Conservation (phyloP, 1,139 yeast genomes). For the Pichiaceae sp. region DNA sequence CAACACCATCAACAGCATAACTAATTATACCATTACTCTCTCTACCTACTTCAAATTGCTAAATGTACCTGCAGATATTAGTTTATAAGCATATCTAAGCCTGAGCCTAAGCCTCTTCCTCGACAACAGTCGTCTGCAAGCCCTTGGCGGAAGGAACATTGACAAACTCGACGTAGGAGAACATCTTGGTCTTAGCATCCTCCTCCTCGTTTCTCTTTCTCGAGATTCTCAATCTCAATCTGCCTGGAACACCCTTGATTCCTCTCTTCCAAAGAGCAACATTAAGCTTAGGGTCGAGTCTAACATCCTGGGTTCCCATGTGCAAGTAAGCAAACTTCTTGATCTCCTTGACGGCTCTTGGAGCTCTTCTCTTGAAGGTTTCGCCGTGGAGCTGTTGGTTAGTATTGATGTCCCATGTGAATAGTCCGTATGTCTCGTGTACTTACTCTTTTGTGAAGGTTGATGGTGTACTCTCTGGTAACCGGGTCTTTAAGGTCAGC, state of each 20-base stretch:
- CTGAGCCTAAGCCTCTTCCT: conserved; percentile 57
- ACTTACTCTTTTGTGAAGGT: conserved; percentile 99
- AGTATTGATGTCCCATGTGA: background rate
- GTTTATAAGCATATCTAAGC: background rate
- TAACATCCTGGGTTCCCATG: conserved; percentile 99
- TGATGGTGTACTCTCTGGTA: conserved; percentile 99
- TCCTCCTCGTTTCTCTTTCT: conserved; percentile 99
- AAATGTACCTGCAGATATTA: conserved; percentile 1
- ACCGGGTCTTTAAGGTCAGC: conserved; percentile 98
- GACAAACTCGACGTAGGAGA: conserved; percentile 97
- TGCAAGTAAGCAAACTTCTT: conserved; percentile 97
- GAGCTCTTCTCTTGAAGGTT: conserved; percentile 99
- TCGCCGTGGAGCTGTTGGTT: conserved; percentile 78
- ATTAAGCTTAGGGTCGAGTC: conserved; percentile 98
- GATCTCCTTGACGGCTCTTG: conserved; percentile 98
- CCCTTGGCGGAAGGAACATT: conserved; percentile 93
- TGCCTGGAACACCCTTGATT: conserved; percentile 97
- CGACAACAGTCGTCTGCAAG: conserved; percentile 95
- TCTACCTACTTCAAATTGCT: background rate
- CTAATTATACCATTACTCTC: background rate
- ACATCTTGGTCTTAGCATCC: conserved; percentile 97
- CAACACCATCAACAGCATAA: too few species aligned
- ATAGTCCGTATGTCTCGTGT: background rate
- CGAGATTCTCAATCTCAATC: conserved; percentile 97
- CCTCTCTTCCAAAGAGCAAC: conserved; percentile 99